Evolutionary conservation across 2,329 filamentous ascomycete species (phyloP), one percentile per base, ranked within the genome.

Genomic region (Cladosporium sp.): DNA sequence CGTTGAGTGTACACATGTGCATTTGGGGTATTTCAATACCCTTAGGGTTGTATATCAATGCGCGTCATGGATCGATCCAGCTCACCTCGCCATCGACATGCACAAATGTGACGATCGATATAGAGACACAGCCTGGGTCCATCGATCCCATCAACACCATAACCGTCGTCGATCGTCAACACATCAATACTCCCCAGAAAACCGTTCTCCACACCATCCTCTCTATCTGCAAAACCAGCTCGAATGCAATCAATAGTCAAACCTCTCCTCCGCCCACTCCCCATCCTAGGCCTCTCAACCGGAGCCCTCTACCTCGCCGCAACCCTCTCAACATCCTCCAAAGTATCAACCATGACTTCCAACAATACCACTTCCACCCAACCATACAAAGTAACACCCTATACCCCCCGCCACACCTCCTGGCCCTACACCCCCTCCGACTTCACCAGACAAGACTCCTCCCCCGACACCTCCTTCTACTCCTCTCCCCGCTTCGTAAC

Each of bases 401-500:
- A 75, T 66, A 70, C 59, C 1, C 74, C 76, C 14, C 73, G 74
- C 12, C 73, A 78, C 67, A 59, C 66, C n/a, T 65, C 68, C 28
- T 78, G 75, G 75, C 77, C 76, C 4, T 78, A 79, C 68, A 74
- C 68, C 18, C 66, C 72, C 8, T 71, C 69, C 26, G 80, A 82
- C 65, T 82, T 82, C 68, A 71, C 68, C 5, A 75, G 80, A 26
- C 74, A 76, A 55, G 80, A 82, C 58, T 71, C 77, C 18, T 74
- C 71, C 3, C 34, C 71, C 8, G 80, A 81, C 66, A 36, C 70
- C 1, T 59, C 69, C 4, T 82, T 82, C 71, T 82, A 81, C 72
- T 70, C 69, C 32, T 69, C 76, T 21, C 80, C 83, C 1, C 79
- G 83, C 18, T 83, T 85, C 68, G 83, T 85, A 1, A 83, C 83